These are phyloP conservation scores for Colletotrichum aenigma DNA, from an alignment of 2,329 filamentous ascomycete species.

Conservation along the genomic window DNA sequence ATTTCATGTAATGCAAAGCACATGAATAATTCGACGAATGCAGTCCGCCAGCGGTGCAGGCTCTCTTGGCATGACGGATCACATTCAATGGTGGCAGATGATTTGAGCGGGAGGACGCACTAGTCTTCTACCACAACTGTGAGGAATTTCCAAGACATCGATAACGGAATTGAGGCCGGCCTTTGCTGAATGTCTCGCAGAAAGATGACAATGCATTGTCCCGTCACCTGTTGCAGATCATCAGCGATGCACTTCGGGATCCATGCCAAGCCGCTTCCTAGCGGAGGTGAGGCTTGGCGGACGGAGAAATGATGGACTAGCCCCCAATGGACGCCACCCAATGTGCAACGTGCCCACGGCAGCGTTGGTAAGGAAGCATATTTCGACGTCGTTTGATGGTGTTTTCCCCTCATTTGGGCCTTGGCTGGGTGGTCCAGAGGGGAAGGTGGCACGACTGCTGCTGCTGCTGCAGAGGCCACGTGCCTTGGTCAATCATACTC, in stretches of 20 bases:
- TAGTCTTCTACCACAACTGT: not conserved
- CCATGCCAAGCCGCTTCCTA: conserved; percentile 1
- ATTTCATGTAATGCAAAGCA: not conserved
- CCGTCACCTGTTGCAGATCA: not conserved
- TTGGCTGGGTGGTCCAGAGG: not conserved
- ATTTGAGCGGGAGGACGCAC: not conserved
- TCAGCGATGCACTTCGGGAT: conserved; percentile 1
- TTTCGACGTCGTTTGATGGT: not conserved
- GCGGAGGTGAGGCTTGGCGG: conserved; percentile 6
- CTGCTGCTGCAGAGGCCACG: conserved; percentile 2
- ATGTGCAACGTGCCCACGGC: conserved; percentile 9
- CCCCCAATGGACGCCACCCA: conserved; percentile 14
- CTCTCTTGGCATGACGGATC: not conserved
- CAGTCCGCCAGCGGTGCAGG: not conserved
- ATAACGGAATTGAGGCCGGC: not conserved
- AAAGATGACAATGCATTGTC: not conserved
- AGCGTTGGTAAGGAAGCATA: not conserved
- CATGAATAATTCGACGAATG: not conserved
- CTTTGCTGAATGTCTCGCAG: not conserved
- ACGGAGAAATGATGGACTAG: not conserved
- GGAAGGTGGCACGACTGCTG: conserved; percentile 6
- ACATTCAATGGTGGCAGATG: not conserved
- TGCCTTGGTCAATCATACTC: not conserved
- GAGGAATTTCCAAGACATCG: not conserved
- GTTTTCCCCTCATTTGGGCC: not conserved